A percentile compares a stretch with the other conserved stretches of the same genome.
Evolutionary conservation across 805 yeast genomes (phyloP).

Genomic region (Kluyveromyces siamensis): DNA sequence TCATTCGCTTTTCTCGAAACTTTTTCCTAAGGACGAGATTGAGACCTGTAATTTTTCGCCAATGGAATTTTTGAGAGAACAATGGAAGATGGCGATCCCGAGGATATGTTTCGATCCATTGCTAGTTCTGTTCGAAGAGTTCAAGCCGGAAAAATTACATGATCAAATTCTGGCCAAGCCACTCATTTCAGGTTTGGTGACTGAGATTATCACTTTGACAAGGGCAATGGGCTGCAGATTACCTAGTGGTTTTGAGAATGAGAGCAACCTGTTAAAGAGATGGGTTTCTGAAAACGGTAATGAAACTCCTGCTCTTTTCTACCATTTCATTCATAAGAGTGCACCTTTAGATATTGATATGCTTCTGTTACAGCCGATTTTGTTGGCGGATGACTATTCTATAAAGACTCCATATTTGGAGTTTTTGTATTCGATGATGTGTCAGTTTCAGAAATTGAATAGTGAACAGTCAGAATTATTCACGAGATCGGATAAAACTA

Average conservation of each 20-base stretch:
- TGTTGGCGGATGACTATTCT: slow-evolving; percentile 81
- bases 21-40: slow-evolving; percentile 31
- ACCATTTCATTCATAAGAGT: slow-evolving; percentile 50
- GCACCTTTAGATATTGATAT: slow-evolving; percentile 59
- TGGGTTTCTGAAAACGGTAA: slow-evolving; percentile 35
- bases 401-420: slow-evolving; percentile 87
- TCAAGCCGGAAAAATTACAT: slow-evolving; percentile 48
- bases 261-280: slow-evolving; percentile 44
- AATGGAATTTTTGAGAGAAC: slow-evolving; percentile 55
- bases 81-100: slow-evolving; percentile 81
- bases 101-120: slow-evolving; percentile 71
- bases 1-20: slow-evolving; percentile 23
- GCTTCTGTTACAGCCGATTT: slow-evolving; percentile 73
- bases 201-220: slow-evolving; percentile 64
- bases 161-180: slow-evolving; percentile 79
- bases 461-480: slow-evolving; percentile 29
- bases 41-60: slow-evolving; percentile 24
- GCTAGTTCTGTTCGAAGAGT: slow-evolving; percentile 62
- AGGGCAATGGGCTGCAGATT: slow-evolving; percentile 71
- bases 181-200: slow-evolving; percentile 66
- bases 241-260: slow-evolving; percentile 61
- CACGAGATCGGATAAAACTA: slow-evolving; percentile 12
- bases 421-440: slow-evolving; percentile 69
- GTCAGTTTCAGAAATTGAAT: slow-evolving; percentile 50
- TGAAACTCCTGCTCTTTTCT: slow-evolving; percentile 54